Evolutionary conservation across 2,329 filamentous ascomycete genomes (phyloP), one percentile per base, ranked within the genome.

Genomic region (Rhytidhysteron rufulum): DNA sequence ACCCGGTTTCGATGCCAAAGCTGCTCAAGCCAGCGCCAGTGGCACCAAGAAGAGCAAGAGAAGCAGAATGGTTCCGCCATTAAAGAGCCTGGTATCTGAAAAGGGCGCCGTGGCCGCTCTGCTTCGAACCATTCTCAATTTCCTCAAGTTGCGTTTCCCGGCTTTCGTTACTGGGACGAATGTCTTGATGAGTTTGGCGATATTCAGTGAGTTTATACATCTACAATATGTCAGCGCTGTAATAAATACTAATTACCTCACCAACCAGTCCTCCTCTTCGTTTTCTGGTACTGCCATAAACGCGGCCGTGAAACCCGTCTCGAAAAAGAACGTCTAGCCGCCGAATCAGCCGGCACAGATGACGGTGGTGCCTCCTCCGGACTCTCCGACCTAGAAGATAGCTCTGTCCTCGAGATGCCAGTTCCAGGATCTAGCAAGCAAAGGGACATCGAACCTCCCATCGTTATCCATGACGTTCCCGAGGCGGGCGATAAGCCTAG

Each of bases 251-350:
- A 48, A 65, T 43, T 18, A 6, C 7, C 5, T 25, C 32, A 7
- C 31, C 4, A 22, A 31, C 1, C 37, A 66, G 87, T 97, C 40
- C 76, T 97, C 13, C 78, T 98, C 41, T 93, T 95, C 60, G 88
- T 95, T 32, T 83, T 97, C 55, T 98, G 91, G 90, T 98, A 97
- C 69, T 97, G 90, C 69, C 85, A 97, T 68, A 97, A 97, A 72
- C 86, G 93, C 39, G 93, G 93, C 29, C 82, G 82, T 32, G 91
- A 98, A 69, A 83, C 82, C 5, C 80, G 93, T 37, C 78, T 97
- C 10, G 83, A 85, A 58, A 79, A 72, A 37, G 77, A 79, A 47
- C 67, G 71, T 11, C 60, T 73, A 13, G 51, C 57, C 34, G 49
- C 57, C 34, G 50, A 63, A 55, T 62, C 61, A 7, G n/a, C n/a